Percentiles rank a stretch among this genome's conserved stretches.
Evolutionary conservation across 1,284 basidiomycete species (phyloP).

Genomic region (Phaffia rhodozyma): DNA sequence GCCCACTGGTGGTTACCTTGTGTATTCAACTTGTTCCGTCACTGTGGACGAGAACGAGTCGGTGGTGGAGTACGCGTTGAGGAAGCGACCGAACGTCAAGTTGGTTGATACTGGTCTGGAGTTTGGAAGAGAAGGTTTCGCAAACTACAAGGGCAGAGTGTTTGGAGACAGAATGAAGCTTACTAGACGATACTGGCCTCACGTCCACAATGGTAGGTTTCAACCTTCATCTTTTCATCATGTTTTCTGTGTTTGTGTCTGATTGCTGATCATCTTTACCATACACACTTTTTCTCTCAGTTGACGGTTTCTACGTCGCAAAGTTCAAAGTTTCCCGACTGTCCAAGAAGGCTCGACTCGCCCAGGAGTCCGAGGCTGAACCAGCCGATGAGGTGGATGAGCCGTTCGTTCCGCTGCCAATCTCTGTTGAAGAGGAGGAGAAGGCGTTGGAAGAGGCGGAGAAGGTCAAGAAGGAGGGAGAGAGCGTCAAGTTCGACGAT

Average conservation of each 20-base stretch:
- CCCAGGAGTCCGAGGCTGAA: slow-evolving; percentile 21
- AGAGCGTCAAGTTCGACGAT: slow-evolving; percentile 25
- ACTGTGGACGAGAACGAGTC: slow-evolving; percentile 98
- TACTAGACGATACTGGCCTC: slow-evolving; percentile 81
- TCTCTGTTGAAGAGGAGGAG: slow-evolving; percentile 26
- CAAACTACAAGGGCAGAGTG: slow-evolving; percentile 72
- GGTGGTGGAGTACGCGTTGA: slow-evolving; percentile 95
- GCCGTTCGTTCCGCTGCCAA: slow-evolving; percentile 30
- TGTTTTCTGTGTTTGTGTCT: not conserved
- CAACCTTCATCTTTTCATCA: not conserved
- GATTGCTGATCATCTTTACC: not conserved
- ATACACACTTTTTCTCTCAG: slow-evolving; percentile 32
- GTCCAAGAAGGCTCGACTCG: slow-evolving; percentile 40
- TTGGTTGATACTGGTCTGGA: slow-evolving; percentile 87
- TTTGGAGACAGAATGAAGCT: slow-evolving; percentile 71
- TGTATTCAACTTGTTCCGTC: slow-evolving; percentile 98
- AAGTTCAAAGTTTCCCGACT: slow-evolving; percentile 89
- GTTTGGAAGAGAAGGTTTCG: slow-evolving; percentile 89
- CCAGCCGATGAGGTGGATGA: slow-evolving; percentile 29
- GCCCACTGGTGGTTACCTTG: slow-evolving; percentile 82
- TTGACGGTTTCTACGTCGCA: slow-evolving; percentile 98
- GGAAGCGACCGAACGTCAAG: slow-evolving; percentile 88
- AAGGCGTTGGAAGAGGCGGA: not conserved
- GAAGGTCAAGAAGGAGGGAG: slow-evolving; percentile 18
- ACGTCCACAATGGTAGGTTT: slow-evolving; percentile 53